Conservation (phyloP, 345 rosid species). For the Eucalyptus shirleyi region DNA sequence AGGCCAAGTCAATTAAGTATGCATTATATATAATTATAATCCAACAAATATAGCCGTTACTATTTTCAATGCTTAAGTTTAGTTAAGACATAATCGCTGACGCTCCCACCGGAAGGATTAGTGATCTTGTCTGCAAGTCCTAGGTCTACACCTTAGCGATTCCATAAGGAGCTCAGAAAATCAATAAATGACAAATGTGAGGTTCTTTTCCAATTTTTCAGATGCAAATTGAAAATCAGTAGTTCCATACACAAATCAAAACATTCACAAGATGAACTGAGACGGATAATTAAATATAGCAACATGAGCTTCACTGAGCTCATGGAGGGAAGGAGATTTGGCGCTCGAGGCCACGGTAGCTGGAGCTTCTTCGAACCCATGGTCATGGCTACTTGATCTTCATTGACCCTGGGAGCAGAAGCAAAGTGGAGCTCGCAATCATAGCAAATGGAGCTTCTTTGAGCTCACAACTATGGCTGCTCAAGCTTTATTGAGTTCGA, state of each 20-base stretch:
- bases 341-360: too few relatives aligned
- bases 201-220: not conserved
- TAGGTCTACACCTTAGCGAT: not conserved
- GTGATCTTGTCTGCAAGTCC: not conserved
- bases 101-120: not conserved
- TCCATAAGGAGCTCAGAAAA: rapidly evolving
- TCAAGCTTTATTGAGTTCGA: not conserved
- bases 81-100: too few relatives aligned
- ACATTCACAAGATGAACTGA: not conserved
- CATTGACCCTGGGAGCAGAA: not conserved
- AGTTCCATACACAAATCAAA: not conserved
- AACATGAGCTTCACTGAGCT: not conserved
- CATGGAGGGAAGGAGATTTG: not conserved
- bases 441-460: not conserved
- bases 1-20: not conserved
- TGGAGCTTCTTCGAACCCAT: not conserved
- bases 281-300: not conserved
- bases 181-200: not conserved
- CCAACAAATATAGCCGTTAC: not conserved
- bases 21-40: not conserved
- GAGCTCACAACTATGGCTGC: not conserved
- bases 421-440: not conserved
- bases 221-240: not conserved
- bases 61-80: not conserved
- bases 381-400: not conserved